Conservation (phyloP, 768 basidiomycete genomes). For the Suillus luteus region DNA sequence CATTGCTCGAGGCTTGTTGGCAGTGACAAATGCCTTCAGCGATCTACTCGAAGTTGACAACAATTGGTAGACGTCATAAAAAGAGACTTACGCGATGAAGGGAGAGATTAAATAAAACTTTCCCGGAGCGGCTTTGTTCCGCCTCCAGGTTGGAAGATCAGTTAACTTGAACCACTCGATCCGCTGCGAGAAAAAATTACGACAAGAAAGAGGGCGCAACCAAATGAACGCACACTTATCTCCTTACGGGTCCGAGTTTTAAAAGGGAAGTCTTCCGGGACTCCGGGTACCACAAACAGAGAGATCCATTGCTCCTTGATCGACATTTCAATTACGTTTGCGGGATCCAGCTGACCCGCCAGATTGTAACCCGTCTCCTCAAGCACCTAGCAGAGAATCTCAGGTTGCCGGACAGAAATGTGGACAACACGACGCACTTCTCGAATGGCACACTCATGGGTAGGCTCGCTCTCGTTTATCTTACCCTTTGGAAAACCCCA, state of each 20-base stretch:
- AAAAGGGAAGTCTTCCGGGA: constrained; percentile 87
- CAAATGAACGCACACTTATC: constrained; percentile 74
- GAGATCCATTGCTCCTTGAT: constrained; percentile 92
- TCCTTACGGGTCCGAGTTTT: constrained; percentile 96
- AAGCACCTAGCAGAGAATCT: constrained; percentile 62
- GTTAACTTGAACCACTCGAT: constrained; percentile 93
- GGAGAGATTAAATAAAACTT: constrained; percentile 96
- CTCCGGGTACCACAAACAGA: constrained; percentile 84
- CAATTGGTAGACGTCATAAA: constrained; percentile 7
- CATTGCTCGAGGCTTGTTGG: constrained; percentile 54
- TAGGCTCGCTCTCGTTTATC: constrained; percentile 92
- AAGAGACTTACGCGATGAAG: constrained; percentile 72
- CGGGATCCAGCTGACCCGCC: constrained; percentile 60
- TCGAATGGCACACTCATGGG: constrained; percentile 82
- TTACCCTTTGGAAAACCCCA: constrained; percentile 99
- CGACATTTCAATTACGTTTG: constrained; percentile 78
- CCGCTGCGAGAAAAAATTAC: constrained; percentile 56
- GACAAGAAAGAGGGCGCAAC: constrained; percentile 19
- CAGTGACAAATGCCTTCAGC: constrained; percentile 68
- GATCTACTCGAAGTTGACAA: constrained; percentile 20
- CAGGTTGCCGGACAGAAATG: constrained; percentile 11
- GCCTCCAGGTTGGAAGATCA: constrained; percentile 93
- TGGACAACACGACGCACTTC: constrained; percentile 60
- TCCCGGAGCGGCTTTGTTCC: constrained; percentile 63
- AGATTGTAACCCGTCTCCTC: constrained; percentile 98